Evolutionary conservation across 352 stramenopile species (phyloP), one percentile per base, ranked within the genome.

Genomic region (Aphanomyces cochlioides): DNA sequence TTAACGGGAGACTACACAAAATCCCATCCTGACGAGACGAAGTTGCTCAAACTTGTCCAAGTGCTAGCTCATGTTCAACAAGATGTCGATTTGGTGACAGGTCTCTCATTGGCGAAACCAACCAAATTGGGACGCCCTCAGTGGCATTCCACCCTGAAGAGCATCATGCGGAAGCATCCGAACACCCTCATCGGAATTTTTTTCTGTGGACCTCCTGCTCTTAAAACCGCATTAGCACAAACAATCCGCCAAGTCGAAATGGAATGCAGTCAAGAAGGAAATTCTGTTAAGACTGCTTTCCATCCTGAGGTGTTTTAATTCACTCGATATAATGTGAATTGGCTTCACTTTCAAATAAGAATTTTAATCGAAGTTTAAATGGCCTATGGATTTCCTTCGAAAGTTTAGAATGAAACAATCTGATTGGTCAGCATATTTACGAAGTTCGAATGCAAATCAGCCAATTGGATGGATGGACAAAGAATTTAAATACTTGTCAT

Each of bases 1-100:
- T 90, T 90, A 56, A 92, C 88, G 56, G 54, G 54, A 2, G 36
- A 37, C 15, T 61, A 45, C 3, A 37, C 54, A 28, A 61, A 61
- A n/a, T n/a, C 13, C 19, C 17, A 1, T 7, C 54, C 54, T 10
- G 54, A 40, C 54, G 54, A 28, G 17, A 61, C 54, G 1, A 12
- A 61, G 7, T 12, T 61, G 19, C 28, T 61, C 17, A 39, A 37
- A 10, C 17, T 61, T 12, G 17, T 39, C 6, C 54, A 61, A 61
- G n/a, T n/a, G 54, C 17, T 61, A 12, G 28, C 54, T 37, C 15
- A 36, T 19, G 36, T 36, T 15, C 13, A 13, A 17, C 17, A 41
- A 10, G 54, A 61, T n/a, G 54, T 61, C 17, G 54, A 61, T 37
- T 13, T 37, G 28, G 36, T 61, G 10, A 45, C 54, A 7, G 54